phyloP scores from a whole-genome alignment of 169 alveolate species.

The Cryptosporidium muris region DNA sequence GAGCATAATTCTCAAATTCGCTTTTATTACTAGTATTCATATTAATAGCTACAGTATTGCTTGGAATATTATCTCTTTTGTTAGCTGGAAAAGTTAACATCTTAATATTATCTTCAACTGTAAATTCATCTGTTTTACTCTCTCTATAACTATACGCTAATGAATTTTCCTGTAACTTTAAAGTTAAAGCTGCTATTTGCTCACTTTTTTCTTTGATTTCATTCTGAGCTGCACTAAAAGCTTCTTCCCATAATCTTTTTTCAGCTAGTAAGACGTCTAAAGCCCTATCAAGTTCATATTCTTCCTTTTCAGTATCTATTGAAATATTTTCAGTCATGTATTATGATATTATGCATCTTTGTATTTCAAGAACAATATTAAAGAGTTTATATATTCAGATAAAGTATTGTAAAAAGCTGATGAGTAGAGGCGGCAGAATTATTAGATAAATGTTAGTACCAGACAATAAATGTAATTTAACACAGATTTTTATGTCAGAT shows the following conservation, averaged over 20 bases:
- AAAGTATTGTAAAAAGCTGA: no score
- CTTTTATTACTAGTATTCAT: conserved; percentile 2
- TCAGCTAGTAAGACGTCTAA: conserved; percentile 33
- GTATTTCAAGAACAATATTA: no score
- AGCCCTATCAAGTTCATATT: conserved; percentile 47
- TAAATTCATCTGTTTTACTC: neutral
- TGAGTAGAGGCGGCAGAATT: no score
- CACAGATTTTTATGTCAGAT: no score
- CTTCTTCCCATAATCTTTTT: conserved; percentile 59
- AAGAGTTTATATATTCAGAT: no score
- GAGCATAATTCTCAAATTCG: neutral
- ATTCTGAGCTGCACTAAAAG: conserved; percentile 42
- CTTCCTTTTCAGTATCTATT: neutral
- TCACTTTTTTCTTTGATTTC: conserved; percentile 30
- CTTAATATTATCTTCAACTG: no score
- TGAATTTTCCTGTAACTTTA: neutral
- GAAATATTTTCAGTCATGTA: no score
- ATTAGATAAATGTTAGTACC: no score
- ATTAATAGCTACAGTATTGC: conserved; percentile 16
- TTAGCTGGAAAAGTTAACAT: no score
- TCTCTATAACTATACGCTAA: neutral
- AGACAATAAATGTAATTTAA: no score
- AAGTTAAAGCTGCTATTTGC: conserved; percentile 37
- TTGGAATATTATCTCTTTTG: neutral
- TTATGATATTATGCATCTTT: no score